These are phyloP conservation scores for Tritrichomonas musculus DNA, from an alignment of 208 protist genomes.

Conservation along the genomic window DNA sequence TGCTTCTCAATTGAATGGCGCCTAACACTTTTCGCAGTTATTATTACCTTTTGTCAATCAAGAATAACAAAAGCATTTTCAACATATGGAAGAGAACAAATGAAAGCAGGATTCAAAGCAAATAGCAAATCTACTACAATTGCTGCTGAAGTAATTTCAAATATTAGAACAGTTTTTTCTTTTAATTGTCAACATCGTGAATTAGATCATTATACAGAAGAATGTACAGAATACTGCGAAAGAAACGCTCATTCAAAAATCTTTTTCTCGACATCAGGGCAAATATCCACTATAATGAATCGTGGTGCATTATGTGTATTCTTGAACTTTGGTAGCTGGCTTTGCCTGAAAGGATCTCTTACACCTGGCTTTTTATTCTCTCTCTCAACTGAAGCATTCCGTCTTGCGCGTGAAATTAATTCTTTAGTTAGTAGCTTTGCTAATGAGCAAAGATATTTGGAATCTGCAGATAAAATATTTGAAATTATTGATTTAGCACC, in stretches of 20 bases:
- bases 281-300: neutral
- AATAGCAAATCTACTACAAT: neutral
- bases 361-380: neutral
- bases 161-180: neutral
- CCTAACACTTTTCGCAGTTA: neutral
- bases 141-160: neutral
- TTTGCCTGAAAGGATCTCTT: neutral
- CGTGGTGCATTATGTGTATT: neutral
- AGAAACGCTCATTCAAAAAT: neutral
- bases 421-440: no score
- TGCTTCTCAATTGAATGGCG: neutral
- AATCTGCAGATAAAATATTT: no score
- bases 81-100: neutral
- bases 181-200: neutral
- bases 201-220: neutral
- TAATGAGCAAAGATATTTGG: neutral
- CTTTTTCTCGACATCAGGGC: no score
- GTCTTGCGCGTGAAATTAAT: neutral
- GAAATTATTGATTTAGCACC: neutral
- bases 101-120: neutral
- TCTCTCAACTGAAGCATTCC: neutral
- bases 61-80: no score
- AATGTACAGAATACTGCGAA: neutral
- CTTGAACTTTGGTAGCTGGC: no score
- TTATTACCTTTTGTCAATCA: no score